Evolutionary conservation across 2,329 filamentous ascomycete genomes (phyloP), one percentile per base, ranked within the genome.

Genomic region (Trichoderma harzianum): DNA sequence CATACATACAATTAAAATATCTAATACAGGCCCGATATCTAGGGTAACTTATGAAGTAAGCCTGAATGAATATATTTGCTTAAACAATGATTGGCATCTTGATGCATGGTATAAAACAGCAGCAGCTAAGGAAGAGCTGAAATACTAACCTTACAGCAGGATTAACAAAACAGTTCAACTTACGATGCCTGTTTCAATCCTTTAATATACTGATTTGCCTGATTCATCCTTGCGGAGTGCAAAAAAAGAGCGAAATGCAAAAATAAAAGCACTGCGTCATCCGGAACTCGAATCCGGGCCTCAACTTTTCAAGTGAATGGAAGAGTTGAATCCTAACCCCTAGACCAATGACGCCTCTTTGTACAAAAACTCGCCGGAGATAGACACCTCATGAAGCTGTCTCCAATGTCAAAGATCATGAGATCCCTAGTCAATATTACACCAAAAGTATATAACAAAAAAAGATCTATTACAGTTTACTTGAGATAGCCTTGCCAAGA

Each of bases 301-400:
- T 66, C 62, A 71, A 65, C 69, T 71, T 71, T 71, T 66, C 69
- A 26, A 36, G 7, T 11, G 3, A 24, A 65, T 71, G 53, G 62
- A 66, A 71, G 62, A 71, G 69, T 71, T 71, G 62, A 71, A 71
- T 66, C 69, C 61, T 71, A 71, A 66, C 69, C 62, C 62, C 69
- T 70, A 70, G 61, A 65, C 69, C 60, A 64, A 70, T 70, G 69
- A 70, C 69, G 69, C 69, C 55, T 55, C 10, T 26, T 47, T 47
- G 3, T 16, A 18, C 26, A 1, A 0, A 14, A n/a, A 51, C 2
- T 7, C 2, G 3, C 2, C 5, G 3, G 4, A 16, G 16, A n/a
- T 61, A 61, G 5, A 26, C 5, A 5, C 7, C n/a, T 61, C 24
- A 69, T 69, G 66, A 60, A 69, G 66, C 55, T 51, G 18, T 24